These are phyloP conservation scores for Saccharomyces hybrid DNA, from an alignment of 1,139 yeast species.

Conservation along the genomic window DNA sequence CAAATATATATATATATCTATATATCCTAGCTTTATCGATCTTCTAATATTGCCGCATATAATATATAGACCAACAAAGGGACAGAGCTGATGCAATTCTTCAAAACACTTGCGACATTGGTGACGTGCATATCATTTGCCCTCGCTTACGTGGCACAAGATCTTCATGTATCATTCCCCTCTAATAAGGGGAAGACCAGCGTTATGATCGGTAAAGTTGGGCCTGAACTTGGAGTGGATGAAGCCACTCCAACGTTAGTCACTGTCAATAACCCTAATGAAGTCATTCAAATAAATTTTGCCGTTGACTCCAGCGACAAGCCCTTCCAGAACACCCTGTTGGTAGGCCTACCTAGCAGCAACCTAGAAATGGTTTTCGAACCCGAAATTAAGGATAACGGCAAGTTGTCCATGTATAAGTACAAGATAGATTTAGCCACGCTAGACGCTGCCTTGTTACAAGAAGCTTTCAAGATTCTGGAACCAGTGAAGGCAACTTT, in stretches of 20 bases:
- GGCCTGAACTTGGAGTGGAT: constrained; percentile 5
- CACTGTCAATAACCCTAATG: constrained; percentile 7
- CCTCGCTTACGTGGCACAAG: constrained; percentile 13
- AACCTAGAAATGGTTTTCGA: constrained; percentile 15
- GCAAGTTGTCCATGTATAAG: neutral
- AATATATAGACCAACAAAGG: neutral
- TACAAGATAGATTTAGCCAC: neutral
- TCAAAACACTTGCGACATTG: constrained; percentile 3
- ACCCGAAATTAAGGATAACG: constrained; percentile 9
- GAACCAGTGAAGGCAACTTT: neutral
- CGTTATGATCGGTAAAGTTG: constrained; percentile 9
- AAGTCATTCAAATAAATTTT: constrained; percentile 16
- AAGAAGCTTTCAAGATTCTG: neutral
- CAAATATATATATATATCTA: neutral
- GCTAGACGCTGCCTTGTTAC: neutral
- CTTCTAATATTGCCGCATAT: neutral
- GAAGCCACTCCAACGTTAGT: constrained; percentile 6
- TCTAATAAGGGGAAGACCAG: constrained; percentile 5
- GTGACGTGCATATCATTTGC: constrained; percentile 9
- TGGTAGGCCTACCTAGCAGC: constrained; percentile 18
- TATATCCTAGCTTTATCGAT: neutral
- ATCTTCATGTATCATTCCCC: constrained; percentile 7
- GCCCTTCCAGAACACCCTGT: constrained; percentile 20
- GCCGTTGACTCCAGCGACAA: constrained; percentile 11
- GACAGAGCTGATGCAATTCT: neutral